A percentile compares a stretch with the other conserved stretches of the same genome.
Conservation (phyloP, 306 rosid genomes). For the Gynostemma pentaphyllum region DNA sequence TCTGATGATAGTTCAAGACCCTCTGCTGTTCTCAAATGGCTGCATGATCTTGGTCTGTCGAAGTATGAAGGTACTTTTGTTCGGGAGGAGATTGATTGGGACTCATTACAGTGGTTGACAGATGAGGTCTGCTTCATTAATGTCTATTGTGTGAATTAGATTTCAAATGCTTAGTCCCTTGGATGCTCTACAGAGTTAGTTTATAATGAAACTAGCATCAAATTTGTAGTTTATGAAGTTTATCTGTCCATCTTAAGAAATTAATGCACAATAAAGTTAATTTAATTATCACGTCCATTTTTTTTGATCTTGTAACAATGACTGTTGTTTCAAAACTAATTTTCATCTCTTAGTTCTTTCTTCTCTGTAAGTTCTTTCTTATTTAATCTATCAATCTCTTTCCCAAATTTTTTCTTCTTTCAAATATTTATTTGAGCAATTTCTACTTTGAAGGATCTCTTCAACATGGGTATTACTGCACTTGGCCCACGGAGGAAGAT, state of each 20-base stretch:
- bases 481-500: slow-evolving; percentile 94
- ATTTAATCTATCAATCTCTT: background rate
- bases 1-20: slow-evolving; percentile 8
- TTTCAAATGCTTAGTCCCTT: background rate
- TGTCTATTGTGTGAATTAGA: background rate
- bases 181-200: background rate
- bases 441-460: slow-evolving; percentile 46
- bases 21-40: slow-evolving; percentile 54
- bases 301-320: too few species aligned
- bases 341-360: background rate
- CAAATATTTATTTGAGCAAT: slow-evolving; percentile 2
- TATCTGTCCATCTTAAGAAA: background rate
- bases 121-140: slow-evolving; percentile 55
- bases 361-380: background rate
- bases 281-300: background rate
- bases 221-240: background rate
- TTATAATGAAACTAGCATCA: background rate
- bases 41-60: slow-evolving; percentile 43
- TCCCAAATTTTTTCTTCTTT: background rate
- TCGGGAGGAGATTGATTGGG: slow-evolving; percentile 83
- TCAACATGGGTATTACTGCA: slow-evolving; percentile 60
- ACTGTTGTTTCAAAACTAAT: background rate
- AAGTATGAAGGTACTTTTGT: slow-evolving; percentile 56
- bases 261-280: background rate
- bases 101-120: slow-evolving; percentile 56